phyloP scores from a whole-genome alignment of 1,284 basidiomycete genomes.

The Irpex rosettiformis region DNA sequence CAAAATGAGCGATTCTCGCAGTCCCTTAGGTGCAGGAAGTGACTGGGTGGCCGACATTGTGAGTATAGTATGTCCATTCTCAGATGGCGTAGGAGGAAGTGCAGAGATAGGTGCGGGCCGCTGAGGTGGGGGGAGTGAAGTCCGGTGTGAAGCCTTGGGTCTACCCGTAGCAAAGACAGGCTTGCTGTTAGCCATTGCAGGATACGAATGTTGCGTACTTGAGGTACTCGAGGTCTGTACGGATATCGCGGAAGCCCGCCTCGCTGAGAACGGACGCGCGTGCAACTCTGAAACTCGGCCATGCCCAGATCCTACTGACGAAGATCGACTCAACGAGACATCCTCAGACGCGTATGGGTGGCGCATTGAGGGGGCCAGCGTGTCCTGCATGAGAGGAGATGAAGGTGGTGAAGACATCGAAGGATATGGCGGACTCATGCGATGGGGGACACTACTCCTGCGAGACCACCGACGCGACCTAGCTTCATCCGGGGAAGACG shows the following conservation, averaged over 20 bases:
- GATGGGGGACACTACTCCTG: constrained; percentile 48
- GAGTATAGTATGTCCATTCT: constrained; percentile 13
- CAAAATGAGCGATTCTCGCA: constrained; percentile 49
- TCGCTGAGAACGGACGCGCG: constrained; percentile 41
- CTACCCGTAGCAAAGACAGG: constrained; percentile 20
- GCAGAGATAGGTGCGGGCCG: constrained; percentile 66
- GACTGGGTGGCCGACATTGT: constrained; percentile 24
- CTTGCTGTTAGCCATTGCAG: constrained; percentile 19
- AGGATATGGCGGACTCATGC: constrained; percentile 53
- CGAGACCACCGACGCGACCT: constrained; percentile 53
- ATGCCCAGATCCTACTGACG: constrained; percentile 39
- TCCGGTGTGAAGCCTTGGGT: constrained; percentile 40
- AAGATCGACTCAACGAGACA: constrained; percentile 39
- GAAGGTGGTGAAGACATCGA: constrained; percentile 46
- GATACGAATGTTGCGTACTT: constrained; percentile 42
- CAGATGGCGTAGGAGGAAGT: constrained; percentile 51
- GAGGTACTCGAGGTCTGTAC: constrained; percentile 45
- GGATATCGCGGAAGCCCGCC: constrained; percentile 56
- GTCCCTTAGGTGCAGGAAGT: constrained; percentile 36
- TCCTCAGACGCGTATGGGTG: constrained; percentile 34
- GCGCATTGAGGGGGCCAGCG: constrained; percentile 18
- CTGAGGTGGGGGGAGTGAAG: constrained; percentile 63
- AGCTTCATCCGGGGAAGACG: constrained; percentile 32
- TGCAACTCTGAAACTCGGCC: constrained; percentile 49
- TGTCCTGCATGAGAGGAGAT: constrained; percentile 18